Percentiles rank a stretch among this genome's conserved stretches.
These are phyloP conservation scores for Citrus cavaleriei DNA, from an alignment of 345 rosid species.

Conservation along the genomic window DNA sequence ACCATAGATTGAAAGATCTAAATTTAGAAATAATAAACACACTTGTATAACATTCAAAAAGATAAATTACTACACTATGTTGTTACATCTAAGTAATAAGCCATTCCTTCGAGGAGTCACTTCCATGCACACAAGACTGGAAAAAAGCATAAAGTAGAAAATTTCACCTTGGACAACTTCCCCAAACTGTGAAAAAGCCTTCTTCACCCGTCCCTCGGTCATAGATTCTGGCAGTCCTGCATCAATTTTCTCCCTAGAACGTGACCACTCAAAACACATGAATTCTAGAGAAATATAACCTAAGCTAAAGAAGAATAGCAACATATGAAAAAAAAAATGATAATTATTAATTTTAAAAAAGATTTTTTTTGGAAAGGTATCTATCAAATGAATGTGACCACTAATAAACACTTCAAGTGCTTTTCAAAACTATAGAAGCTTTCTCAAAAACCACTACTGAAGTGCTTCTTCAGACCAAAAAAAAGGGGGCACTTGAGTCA, in stretches of 20 bases:
- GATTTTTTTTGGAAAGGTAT: not conserved
- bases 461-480: not conserved
- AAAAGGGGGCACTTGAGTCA: no score
- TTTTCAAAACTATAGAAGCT: not conserved
- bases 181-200: conserved; percentile 46
- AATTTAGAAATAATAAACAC: not conserved
- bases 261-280: not conserved
- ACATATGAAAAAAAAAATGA: not conserved
- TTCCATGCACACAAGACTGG: not conserved
- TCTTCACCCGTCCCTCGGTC: conserved; percentile 47
- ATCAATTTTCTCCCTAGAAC: not conserved
- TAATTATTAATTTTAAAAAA: no score
- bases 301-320: not conserved
- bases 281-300: not conserved
- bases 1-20: not conserved
- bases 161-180: conserved; percentile 42
- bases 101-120: not conserved
- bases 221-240: conserved; percentile 51
- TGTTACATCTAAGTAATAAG: not conserved
- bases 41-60: no score
- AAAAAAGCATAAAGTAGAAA: not conserved
- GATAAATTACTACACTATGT: not conserved
- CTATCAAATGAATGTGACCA: not conserved
- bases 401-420: not conserved
- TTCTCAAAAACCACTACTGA: not conserved